phyloP scores from a whole-genome alignment of 495 filamentous ascomycete species.

The Neurospora sp. region DNA sequence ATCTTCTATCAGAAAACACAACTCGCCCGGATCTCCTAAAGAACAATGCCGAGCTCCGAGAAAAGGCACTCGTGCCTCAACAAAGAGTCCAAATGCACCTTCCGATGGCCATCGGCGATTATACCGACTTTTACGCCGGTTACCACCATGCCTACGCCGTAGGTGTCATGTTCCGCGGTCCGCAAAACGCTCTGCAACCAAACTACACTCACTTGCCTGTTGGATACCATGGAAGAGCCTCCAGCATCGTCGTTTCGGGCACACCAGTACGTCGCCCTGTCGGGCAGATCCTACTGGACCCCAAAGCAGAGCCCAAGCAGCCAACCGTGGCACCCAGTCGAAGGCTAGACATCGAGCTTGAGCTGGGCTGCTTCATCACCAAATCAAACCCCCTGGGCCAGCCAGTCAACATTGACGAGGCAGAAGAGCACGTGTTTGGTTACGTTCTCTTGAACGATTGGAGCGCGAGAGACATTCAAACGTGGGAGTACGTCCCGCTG shows the following conservation, averaged over 20 bases:
- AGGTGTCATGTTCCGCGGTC: slow-evolving; percentile 75
- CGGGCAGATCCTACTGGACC: slow-evolving; percentile 71
- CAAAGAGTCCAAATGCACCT: slow-evolving; percentile 60
- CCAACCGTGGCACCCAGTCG: slow-evolving; percentile 55
- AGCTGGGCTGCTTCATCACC: slow-evolving; percentile 75
- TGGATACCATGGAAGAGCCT: slow-evolving; percentile 78
- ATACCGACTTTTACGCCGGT: slow-evolving; percentile 96
- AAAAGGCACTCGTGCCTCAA: slow-evolving; percentile 36
- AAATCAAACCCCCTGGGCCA: slow-evolving; percentile 56
- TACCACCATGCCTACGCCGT: slow-evolving; percentile 77
- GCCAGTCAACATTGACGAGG: slow-evolving; percentile 47
- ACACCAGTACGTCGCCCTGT: slow-evolving; percentile 64
- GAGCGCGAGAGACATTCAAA: slow-evolving; percentile 84
- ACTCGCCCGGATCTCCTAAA: slow-evolving; percentile 17
- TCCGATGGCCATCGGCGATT: slow-evolving; percentile 86
- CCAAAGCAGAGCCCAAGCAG: slow-evolving; percentile 43
- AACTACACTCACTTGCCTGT: slow-evolving; percentile 90
- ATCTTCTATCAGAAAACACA: slow-evolving; percentile 52
- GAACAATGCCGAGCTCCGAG: slow-evolving; percentile 24
- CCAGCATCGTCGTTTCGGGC: slow-evolving; percentile 67
- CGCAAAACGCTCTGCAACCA: slow-evolving; percentile 68
- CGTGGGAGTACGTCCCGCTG: slow-evolving; percentile 80
- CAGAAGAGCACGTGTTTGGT: slow-evolving; percentile 74
- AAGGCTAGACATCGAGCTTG: slow-evolving; percentile 78
- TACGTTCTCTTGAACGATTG: slow-evolving; percentile 90